Evolutionary conservation across 2,329 filamentous ascomycete genomes (phyloP).

Genomic region (Arthrocladium fulminans): DNA sequence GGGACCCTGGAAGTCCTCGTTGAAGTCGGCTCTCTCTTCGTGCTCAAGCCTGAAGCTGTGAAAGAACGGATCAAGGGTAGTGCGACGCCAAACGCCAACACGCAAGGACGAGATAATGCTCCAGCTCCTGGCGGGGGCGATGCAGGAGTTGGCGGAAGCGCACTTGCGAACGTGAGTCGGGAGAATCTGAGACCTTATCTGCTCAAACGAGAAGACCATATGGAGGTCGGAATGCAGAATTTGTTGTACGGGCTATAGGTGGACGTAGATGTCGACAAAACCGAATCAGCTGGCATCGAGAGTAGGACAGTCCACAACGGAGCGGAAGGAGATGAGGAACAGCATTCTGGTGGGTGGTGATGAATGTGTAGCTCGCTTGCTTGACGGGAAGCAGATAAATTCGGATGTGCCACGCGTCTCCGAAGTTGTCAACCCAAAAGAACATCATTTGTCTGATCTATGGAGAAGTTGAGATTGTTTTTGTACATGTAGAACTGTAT

Average conservation of each 20-base stretch:
- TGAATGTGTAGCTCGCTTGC: not conserved
- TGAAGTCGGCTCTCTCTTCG: constrained; percentile 92
- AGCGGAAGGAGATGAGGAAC: not conserved
- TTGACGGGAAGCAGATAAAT: no score
- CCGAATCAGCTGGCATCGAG: not conserved
- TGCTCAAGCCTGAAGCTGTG: constrained; percentile 74
- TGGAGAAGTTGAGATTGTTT: not conserved
- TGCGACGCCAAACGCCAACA: constrained; percentile 37
- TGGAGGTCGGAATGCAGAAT: constrained; percentile 71
- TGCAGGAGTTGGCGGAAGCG: constrained; percentile 13
- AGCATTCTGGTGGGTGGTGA: not conserved
- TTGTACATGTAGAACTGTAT: not conserved
- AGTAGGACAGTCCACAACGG: no score
- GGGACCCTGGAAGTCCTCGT: constrained; percentile 73
- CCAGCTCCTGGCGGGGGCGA: constrained; percentile 11
- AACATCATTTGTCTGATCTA: no score
- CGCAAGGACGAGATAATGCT: constrained; percentile 13
- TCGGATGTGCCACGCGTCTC: no score
- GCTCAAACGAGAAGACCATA: constrained; percentile 72
- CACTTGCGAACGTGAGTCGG: constrained; percentile 42
- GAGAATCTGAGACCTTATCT: constrained; percentile 76
- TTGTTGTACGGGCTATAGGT: constrained; percentile 58
- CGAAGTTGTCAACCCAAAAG: no score
- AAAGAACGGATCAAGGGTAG: constrained; percentile 48
- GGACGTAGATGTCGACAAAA: not conserved